These are phyloP conservation scores for Sporodiniella umbellata DNA, from an alignment of 371 early-diverging fungal genomes.

Conservation along the genomic window DNA sequence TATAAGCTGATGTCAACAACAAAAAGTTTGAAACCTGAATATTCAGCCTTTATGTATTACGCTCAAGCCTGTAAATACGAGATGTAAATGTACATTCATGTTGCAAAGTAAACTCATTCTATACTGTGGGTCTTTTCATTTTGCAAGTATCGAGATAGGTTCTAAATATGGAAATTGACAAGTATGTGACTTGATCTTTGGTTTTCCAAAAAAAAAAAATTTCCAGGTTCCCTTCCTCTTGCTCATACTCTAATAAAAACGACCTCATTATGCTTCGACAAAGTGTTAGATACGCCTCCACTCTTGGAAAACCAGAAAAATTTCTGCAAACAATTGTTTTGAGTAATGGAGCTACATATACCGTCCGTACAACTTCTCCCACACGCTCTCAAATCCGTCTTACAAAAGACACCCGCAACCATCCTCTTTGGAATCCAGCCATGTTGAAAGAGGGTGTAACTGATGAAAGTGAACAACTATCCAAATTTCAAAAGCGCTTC, in stretches of 20 bases:
- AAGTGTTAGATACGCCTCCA: slow-evolving; percentile 11
- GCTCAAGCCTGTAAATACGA: no score
- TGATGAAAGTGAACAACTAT: slow-evolving; percentile 70
- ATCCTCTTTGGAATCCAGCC: slow-evolving; percentile 91
- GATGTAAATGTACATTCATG: no score
- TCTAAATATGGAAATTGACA: no score
- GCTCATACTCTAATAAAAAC: no score
- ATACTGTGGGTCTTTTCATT: no score
- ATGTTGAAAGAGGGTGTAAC: slow-evolving; percentile 48
- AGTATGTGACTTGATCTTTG: no score
- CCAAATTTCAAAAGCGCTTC: slow-evolving; percentile 74
- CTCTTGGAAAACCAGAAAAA: slow-evolving; percentile 52
- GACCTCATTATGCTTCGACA: not conserved
- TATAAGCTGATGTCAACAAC: no score
- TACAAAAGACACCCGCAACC: slow-evolving; percentile 90
- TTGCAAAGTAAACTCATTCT: no score
- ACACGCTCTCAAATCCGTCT: slow-evolving; percentile 71
- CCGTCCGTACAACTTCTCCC: slow-evolving; percentile 84
- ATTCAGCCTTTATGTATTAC: no score
- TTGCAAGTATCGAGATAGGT: no score
- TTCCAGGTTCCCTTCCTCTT: slow-evolving; percentile 1
- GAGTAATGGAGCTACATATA: slow-evolving; percentile 87
- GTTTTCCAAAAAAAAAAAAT: not conserved
- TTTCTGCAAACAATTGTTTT: slow-evolving; percentile 85
- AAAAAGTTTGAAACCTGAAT: no score